Percentiles rank a stretch among this genome's conserved stretches.
Conservation (phyloP, 2,329 filamentous ascomycete genomes). For the Penicillium corylophilum region DNA sequence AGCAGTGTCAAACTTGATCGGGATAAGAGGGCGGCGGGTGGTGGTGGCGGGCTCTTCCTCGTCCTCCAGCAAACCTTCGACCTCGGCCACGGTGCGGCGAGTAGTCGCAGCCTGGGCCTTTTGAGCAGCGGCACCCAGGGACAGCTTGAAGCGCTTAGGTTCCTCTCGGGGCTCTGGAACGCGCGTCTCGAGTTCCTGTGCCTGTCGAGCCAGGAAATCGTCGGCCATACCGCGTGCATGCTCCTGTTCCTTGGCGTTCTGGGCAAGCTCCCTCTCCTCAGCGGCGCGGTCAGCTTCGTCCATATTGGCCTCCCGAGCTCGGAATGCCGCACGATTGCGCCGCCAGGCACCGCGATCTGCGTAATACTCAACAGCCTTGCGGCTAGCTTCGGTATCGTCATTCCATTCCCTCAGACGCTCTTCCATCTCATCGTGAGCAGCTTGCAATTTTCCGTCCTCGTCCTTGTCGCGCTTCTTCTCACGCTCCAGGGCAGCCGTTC, state of each 20-base stretch:
- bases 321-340: constrained; percentile 72
- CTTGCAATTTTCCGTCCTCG: constrained; percentile 65
- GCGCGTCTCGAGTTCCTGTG: constrained; percentile 65
- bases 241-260: constrained; percentile 70
- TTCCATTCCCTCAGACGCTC: constrained; percentile 79
- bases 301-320: constrained; percentile 68
- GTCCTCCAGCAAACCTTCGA: constrained; percentile 91
- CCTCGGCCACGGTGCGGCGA: constrained; percentile 83
- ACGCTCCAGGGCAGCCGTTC: constrained; percentile 79
- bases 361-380: constrained; percentile 80
- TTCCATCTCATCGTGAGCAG: constrained; percentile 65
- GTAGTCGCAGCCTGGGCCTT: constrained; percentile 60
- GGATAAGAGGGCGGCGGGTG: constrained; percentile 72
- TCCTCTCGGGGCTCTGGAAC: constrained; percentile 43
- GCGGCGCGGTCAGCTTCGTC: constrained; percentile 80
- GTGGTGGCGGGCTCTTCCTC: constrained; percentile 77
- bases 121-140: constrained; percentile 83
- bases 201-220: constrained; percentile 83
- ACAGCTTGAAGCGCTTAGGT: constrained; percentile 86
- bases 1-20: constrained; percentile 75
- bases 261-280: constrained; percentile 72
- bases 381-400: constrained; percentile 75
- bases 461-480: constrained; percentile 78
- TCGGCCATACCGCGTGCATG: constrained; percentile 82
- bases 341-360: constrained; percentile 81